Evolutionary conservation across 805 yeast genomes (phyloP).

Genomic region (Saccharomycopsis olivae): DNA sequence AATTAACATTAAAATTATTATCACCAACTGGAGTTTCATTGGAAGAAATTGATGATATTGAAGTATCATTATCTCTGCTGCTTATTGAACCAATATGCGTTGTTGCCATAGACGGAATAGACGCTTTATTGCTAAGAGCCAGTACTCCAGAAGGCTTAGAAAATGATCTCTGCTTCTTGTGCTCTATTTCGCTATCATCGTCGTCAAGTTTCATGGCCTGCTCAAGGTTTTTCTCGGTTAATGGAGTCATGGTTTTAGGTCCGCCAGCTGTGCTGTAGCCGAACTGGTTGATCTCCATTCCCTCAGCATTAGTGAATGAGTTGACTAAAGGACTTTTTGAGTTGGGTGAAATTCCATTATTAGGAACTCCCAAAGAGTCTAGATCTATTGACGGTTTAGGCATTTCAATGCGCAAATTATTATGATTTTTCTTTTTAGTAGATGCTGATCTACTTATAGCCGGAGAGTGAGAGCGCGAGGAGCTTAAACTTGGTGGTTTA

Average conservation of each 20-base stretch:
- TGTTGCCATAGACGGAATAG: constrained; percentile 1
- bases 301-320: constrained; percentile 18
- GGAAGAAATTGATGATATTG: constrained; percentile 9
- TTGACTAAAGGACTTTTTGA: constrained; percentile 26
- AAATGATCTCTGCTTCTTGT: neutral
- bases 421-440: constrained; percentile 5
- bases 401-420: constrained; percentile 20
- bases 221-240: constrained; percentile 42
- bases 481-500: neutral
- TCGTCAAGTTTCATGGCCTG: constrained; percentile 14
- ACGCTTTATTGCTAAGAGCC: neutral
- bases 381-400: constrained; percentile 19
- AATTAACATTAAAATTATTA: constrained; percentile 1
- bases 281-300: constrained; percentile 47
- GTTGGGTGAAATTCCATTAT: constrained; percentile 21
- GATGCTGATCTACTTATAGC: no score
- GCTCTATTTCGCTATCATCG: neutral
- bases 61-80: constrained; percentile 11
- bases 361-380: constrained; percentile 1
- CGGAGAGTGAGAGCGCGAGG: no score
- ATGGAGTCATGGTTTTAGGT: constrained; percentile 67
- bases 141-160: neutral
- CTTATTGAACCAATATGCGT: neutral
- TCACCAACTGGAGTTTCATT: constrained; percentile 1
- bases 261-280: constrained; percentile 38